Conservation (phyloP, 2,329 filamentous ascomycete genomes). For the Fusarium lyarnte region DNA sequence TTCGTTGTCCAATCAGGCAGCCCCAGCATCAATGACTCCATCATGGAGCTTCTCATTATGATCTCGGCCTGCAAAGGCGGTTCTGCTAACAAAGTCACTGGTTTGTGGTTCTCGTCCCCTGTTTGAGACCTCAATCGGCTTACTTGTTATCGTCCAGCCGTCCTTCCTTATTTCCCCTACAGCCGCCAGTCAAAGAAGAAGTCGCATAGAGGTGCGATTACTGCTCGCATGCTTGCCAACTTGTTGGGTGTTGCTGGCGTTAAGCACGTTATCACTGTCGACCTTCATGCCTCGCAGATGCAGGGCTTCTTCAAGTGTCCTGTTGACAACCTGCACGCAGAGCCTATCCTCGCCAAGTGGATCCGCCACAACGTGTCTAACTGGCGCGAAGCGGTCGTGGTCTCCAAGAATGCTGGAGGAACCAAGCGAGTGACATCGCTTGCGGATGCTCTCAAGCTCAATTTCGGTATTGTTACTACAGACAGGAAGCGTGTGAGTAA, state of each 20-base stretch:
- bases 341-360: slow-evolving; percentile 95
- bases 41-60: slow-evolving; percentile 99
- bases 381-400: slow-evolving; percentile 93
- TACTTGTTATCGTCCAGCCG: slow-evolving; percentile 62
- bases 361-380: slow-evolving; percentile 87
- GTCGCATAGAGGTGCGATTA: slow-evolving; percentile 94
- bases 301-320: slow-evolving; percentile 99
- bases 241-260: slow-evolving; percentile 92
- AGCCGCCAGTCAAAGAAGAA: slow-evolving; percentile 99
- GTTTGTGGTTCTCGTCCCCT: slow-evolving; percentile 60
- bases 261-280: slow-evolving; percentile 96
- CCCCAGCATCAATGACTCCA: slow-evolving; percentile 94
- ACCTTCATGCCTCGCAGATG: slow-evolving; percentile 98
- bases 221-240: slow-evolving; percentile 96
- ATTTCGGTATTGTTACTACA: slow-evolving; percentile 95
- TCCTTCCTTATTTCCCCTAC: slow-evolving; percentile 97
- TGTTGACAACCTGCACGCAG: slow-evolving; percentile 96
- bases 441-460: slow-evolving; percentile 94
- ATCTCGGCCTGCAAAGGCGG: slow-evolving; percentile 98
- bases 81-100: slow-evolving; percentile 95
- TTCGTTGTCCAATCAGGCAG: slow-evolving; percentile 99
- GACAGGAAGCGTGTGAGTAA: slow-evolving; percentile 76
- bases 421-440: slow-evolving; percentile 97
- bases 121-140: slow-evolving; percentile 26
- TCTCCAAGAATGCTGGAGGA: slow-evolving; percentile 97